These are phyloP conservation scores for Piper betle DNA, from an alignment of 164 flowering plant genomes.

Conservation along the genomic window DNA sequence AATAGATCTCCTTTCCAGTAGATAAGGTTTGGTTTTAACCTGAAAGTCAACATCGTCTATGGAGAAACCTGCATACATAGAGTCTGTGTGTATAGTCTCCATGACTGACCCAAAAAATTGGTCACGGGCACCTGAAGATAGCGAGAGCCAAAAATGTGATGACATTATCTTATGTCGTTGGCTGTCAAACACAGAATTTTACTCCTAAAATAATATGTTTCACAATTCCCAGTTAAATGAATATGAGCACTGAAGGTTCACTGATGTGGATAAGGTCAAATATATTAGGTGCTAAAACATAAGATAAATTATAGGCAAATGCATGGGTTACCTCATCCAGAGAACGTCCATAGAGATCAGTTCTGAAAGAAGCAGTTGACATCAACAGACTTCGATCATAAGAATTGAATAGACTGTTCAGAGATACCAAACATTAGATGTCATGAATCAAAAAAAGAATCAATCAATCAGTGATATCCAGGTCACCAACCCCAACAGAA, in stretches of 20 bases:
- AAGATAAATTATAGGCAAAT: neutral
- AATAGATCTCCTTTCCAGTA: constrained; percentile 15
- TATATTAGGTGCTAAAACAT: neutral
- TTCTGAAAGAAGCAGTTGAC: constrained; percentile 89
- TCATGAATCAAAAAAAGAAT: too few species aligned
- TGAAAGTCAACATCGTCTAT: constrained; percentile 10
- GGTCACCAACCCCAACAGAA: too few species aligned
- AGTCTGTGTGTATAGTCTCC: constrained; percentile 89
- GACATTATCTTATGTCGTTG: too few species aligned
- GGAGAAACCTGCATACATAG: constrained; percentile 42
- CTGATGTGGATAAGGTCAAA: too few species aligned
- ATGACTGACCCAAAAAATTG: constrained; percentile 89
- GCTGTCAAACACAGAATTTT: too few species aligned
- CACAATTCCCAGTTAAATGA: neutral
- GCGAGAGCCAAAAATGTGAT: neutral
- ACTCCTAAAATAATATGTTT: too few species aligned
- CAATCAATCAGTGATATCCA: too few species aligned
- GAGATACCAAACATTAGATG: neutral
- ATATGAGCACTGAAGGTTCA: too few species aligned
- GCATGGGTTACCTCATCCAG: constrained; percentile 44
- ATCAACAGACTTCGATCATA: constrained; percentile 58
- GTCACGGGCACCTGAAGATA: constrained; percentile 75
- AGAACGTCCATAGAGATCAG: constrained; percentile 53
- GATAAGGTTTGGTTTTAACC: constrained; percentile 16
- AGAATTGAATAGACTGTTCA: constrained; percentile 77